phyloP scores from a whole-genome alignment of 257 asterid species.

The Solanum chiquidenum region DNA sequence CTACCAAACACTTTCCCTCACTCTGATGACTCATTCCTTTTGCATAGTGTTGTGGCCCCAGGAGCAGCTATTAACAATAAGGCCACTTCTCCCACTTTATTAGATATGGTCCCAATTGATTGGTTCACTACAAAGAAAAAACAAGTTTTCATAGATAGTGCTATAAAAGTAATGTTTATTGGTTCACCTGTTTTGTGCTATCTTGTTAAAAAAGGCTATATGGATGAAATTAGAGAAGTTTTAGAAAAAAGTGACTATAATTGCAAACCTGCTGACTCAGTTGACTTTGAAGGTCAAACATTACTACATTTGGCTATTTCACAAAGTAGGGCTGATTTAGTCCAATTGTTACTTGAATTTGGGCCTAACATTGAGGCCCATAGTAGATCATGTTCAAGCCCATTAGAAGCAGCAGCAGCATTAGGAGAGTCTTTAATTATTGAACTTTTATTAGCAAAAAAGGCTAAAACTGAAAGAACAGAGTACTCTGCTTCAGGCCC shows the following conservation, averaged over 20 bases:
- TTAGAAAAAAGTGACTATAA: constrained; percentile 44
- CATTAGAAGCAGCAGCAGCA: constrained; percentile 67
- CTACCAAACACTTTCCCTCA: constrained; percentile 47
- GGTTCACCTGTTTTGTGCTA: constrained; percentile 43
- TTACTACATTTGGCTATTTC: constrained; percentile 54
- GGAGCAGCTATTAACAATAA: constrained; percentile 35
- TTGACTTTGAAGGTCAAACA: constrained; percentile 48
- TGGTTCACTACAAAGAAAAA: constrained; percentile 80
- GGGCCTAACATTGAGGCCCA: constrained; percentile 40
- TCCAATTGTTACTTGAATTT: constrained; percentile 60
- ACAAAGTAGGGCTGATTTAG: constrained; percentile 60
- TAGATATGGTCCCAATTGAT: constrained; percentile 45
- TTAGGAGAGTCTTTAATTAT: constrained; percentile 52
- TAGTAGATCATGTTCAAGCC: constrained; percentile 43
- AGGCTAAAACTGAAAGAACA: constrained; percentile 44
- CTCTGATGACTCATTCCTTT: constrained; percentile 42
- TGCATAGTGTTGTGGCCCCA: constrained; percentile 74
- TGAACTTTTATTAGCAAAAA: constrained; percentile 52
- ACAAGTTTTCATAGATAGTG: constrained; percentile 75
- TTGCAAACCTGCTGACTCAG: constrained; percentile 45
- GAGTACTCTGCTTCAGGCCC: constrained; percentile 53
- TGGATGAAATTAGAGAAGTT: constrained; percentile 71
- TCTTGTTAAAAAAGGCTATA: constrained; percentile 31
- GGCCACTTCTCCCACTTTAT: constrained; percentile 21
- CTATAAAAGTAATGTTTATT: constrained; percentile 53